phyloP scores from a whole-genome alignment of 306 rosid genomes.

The Glycine soja region DNA sequence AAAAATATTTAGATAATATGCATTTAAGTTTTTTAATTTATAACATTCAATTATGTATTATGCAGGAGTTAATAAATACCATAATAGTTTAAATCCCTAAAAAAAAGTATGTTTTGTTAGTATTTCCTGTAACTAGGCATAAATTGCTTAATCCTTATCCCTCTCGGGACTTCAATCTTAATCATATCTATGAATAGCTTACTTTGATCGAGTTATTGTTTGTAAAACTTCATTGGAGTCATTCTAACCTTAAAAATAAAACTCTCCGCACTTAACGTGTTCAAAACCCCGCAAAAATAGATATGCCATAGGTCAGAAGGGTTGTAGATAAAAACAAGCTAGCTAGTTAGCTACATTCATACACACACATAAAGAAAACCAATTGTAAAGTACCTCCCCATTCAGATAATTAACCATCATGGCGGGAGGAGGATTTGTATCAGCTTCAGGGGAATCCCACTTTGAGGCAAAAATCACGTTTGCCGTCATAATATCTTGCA shows the following conservation, averaged over 20 bases:
- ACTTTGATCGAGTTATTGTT: background rate
- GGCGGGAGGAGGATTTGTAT: slow-evolving; percentile 54
- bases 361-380: background rate
- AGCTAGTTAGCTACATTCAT: background rate
- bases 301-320: background rate
- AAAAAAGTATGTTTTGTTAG: too few species aligned
- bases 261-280: too few species aligned
- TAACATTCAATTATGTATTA: too few species aligned
- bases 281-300: background rate
- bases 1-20: too few species aligned
- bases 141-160: too few species aligned
- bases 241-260: too few species aligned
- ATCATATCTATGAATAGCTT: background rate
- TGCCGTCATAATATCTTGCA: slow-evolving; percentile 58
- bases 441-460: background rate
- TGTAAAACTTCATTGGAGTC: background rate
- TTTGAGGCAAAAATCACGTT: slow-evolving; percentile 64
- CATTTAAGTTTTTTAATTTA: too few species aligned
- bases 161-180: too few species aligned
- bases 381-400: background rate
- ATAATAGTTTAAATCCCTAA: too few species aligned
- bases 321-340: background rate
- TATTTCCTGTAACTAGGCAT: too few species aligned
- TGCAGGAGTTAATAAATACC: too few species aligned
- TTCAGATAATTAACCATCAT: slow-evolving; percentile 6